Percentiles rank a stretch among this genome's conserved stretches.
Conservation (phyloP, 306 rosid genomes). For the Fragaria ananassa region DNA sequence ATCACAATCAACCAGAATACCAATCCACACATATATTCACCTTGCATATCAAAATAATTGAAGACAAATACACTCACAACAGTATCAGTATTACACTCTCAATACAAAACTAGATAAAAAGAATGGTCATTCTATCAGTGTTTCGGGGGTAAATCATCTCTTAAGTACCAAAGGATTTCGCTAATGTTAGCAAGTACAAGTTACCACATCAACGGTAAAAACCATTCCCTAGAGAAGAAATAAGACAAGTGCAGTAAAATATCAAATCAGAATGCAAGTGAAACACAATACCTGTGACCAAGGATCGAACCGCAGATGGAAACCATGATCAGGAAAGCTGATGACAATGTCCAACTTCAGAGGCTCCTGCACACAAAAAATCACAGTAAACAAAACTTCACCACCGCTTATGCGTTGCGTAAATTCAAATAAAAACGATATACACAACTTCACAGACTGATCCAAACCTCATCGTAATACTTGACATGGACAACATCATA, state of each 20-base stretch:
- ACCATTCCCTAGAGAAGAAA: neutral
- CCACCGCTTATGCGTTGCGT: too few relatives aligned
- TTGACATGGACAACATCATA: constrained; percentile 98
- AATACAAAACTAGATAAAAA: neutral
- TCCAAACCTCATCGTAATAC: constrained; percentile 85
- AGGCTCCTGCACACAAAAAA: constrained; percentile 60
- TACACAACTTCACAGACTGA: neutral
- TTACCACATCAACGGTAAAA: too few relatives aligned
- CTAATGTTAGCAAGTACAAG: neutral
- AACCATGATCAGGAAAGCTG: constrained; percentile 97
- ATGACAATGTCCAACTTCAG: constrained; percentile 81
- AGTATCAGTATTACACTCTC: neutral
- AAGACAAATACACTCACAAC: neutral
- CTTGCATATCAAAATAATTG: neutral
- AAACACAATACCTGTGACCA: constrained; percentile 79
- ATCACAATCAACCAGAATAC: neutral
- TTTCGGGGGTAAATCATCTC: neutral
- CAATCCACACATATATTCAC: neutral
- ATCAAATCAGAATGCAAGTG: neutral
- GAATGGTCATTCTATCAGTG: neutral
- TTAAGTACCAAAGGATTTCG: neutral
- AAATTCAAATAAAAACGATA: neutral
- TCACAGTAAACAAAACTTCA: neutral
- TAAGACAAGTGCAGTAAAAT: neutral
- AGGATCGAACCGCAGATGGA: constrained; percentile 95